Evolutionary conservation across 306 rosid genomes (phyloP), one percentile per base, ranked within the genome.

Genomic region (Castanopsis chinensis): DNA sequence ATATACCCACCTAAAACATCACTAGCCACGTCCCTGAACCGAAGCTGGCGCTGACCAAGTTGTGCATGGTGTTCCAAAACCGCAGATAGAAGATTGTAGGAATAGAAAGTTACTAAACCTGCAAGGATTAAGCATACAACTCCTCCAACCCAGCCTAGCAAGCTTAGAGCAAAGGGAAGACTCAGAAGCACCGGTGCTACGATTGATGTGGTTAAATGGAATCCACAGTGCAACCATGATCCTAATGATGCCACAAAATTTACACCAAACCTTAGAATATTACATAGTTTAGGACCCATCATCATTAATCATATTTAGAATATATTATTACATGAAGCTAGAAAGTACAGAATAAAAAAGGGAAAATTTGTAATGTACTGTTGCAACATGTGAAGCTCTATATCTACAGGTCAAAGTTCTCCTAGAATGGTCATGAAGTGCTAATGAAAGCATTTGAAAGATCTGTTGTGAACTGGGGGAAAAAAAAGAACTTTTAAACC

Each of bases 171-270:
- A 74, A 75, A 88, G 1, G 96, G 97, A 53, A 94, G 93, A 64
- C 87, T 92, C 18, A 89, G 87, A 63, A 92, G 72, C 70, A 17
- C 93, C 0, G 97, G 98, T 19, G 75, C 92, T 72, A 86, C 98
- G 75, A 92, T 89, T 0, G 98, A 88, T 11, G 98, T 88, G 19
- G 96, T 92, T 87, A 94, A 89, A 88, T 92, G 98, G 56, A 88
- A 92, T 28, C 92, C 97, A n/a, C 94, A 87, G 80, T 94, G 98
- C 78, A 86, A 12, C 98, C 98, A 94, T 68, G 97, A 90, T 13
- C 98, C 97, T 88, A 25, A 76, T 69, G 45, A 37, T 37, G 75
- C 18, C 49, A 72, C 73, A 80, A 37, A 33, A 28, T 53, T 20
- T 49, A 49, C 4, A 37, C 11, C 45, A 37, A 37, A 7, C 45